phyloP scores from a whole-genome alignment of 176 grass and related monocot species.

The Rhipidocladum racemiflorum region DNA sequence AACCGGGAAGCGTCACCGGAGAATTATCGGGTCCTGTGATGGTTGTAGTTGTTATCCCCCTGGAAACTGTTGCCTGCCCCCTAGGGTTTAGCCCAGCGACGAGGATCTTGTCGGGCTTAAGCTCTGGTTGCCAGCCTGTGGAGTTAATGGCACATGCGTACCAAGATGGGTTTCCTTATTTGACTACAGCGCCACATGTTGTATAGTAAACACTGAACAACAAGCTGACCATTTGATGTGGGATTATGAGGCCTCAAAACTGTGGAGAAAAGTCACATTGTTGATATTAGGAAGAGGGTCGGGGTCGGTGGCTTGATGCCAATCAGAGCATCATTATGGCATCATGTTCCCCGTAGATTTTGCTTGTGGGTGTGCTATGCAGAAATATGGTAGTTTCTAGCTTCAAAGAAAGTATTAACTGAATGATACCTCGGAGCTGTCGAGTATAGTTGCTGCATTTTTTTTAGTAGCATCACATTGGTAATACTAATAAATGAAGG shows the following conservation, averaged over 20 bases:
- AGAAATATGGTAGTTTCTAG: background rate
- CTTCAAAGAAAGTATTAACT: constrained; percentile 12
- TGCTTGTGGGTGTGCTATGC: background rate
- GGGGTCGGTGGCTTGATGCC: background rate
- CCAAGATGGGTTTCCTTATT: background rate
- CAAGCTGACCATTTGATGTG: background rate
- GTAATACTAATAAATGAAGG: background rate
- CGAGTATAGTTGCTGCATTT: constrained; percentile 1
- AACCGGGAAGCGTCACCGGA: background rate
- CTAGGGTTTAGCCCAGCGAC: background rate
- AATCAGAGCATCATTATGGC: background rate
- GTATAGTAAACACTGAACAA: background rate
- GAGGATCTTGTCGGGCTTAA: constrained; percentile 8
- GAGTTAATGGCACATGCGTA: constrained; percentile 6
- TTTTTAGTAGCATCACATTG: background rate
- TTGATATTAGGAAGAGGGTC: background rate
- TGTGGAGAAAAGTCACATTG: background rate
- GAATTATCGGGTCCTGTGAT: constrained; percentile 27
- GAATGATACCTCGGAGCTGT: background rate
- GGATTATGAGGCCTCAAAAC: background rate
- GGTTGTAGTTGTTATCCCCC: background rate
- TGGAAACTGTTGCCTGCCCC: constrained; percentile 7
- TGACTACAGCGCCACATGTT: background rate
- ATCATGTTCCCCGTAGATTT: background rate
- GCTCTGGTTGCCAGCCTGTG: background rate